phyloP scores from a whole-genome alignment of 805 yeast genomes.

The Komagataella populi region DNA sequence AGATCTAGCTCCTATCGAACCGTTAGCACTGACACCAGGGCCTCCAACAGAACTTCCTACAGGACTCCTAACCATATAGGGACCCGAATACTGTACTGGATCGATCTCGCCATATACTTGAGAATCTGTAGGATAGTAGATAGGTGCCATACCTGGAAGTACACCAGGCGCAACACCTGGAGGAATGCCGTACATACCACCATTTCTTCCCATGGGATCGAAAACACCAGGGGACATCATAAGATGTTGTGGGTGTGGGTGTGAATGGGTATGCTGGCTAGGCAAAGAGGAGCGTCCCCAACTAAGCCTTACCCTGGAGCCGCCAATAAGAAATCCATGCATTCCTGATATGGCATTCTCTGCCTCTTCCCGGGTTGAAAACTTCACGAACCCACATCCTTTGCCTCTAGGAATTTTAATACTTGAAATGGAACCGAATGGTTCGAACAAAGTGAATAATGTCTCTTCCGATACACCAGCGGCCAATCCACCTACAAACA shows the following conservation, averaged over 20 bases:
- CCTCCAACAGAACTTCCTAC: not conserved
- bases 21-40: not conserved
- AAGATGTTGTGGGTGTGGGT: constrained; percentile 5
- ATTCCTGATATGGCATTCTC: constrained; percentile 65
- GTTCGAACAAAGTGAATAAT: constrained; percentile 46
- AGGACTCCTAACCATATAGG: not conserved
- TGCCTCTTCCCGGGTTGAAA: constrained; percentile 54
- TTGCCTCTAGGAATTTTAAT: constrained; percentile 70
- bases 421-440: constrained; percentile 58
- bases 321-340: constrained; percentile 73
- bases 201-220: constrained; percentile 6
- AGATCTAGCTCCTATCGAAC: not conserved
- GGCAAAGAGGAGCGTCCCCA: constrained; percentile 47
- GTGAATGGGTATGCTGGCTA: constrained; percentile 6
- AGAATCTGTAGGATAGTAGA: constrained; percentile 3
- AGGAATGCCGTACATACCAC: constrained; percentile 3
- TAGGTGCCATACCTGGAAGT: constrained; percentile 4
- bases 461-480: constrained; percentile 49
- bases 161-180: constrained; percentile 5
- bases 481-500: constrained; percentile 58
- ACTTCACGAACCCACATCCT: constrained; percentile 70
- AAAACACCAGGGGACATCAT: constrained; percentile 7
- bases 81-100: not conserved
- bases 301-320: constrained; percentile 55
- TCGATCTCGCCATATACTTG: not conserved